A percentile compares a stretch with the other conserved stretches of the same genome.
These are phyloP conservation scores for Aspergillus latus DNA, from an alignment of 2,329 filamentous ascomycete species.

Conservation along the genomic window DNA sequence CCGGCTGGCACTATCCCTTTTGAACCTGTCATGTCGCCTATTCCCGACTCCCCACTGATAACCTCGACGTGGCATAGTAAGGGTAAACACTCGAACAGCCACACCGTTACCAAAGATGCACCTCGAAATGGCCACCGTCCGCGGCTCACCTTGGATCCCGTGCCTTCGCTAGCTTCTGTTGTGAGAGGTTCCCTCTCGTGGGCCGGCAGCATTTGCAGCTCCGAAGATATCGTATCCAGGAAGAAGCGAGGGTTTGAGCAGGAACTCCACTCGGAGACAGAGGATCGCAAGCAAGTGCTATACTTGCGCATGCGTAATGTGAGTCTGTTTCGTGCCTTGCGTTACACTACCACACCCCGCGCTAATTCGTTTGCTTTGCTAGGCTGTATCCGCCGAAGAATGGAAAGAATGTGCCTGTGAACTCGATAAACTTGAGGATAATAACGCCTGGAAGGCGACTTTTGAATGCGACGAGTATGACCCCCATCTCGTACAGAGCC, in stretches of 20 bases:
- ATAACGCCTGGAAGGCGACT: slow-evolving; percentile 77
- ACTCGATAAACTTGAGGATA: slow-evolving; percentile 75
- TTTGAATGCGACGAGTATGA: slow-evolving; percentile 70
- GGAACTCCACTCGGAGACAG: slow-evolving; percentile 47
- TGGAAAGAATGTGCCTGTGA: slow-evolving; percentile 76
- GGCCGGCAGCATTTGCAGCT: slow-evolving; percentile 35
- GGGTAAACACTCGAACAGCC: slow-evolving; percentile 18
- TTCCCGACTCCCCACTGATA: slow-evolving; percentile 33
- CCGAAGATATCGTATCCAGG: slow-evolving; percentile 55
- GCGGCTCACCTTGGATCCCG: slow-evolving; percentile 30
- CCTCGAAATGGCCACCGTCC: slow-evolving; percentile 14
- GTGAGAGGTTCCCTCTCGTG: slow-evolving; percentile 36
- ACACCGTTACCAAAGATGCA: slow-evolving; percentile 2
- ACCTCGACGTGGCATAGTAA: slow-evolving; percentile 30
- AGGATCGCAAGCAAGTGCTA: slow-evolving; percentile 63
- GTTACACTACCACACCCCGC: slow-evolving; percentile 6
- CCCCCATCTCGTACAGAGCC: slow-evolving; percentile 64
- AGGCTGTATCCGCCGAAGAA: slow-evolving; percentile 68
- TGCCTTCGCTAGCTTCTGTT: slow-evolving; percentile 36
- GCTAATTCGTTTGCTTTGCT: slow-evolving; percentile 1
- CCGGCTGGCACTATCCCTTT: slow-evolving; percentile 16
- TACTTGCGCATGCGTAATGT: slow-evolving; percentile 66
- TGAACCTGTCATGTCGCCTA: slow-evolving; percentile 32
- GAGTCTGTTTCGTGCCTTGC: slow-evolving; percentile 30
- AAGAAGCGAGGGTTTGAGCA: slow-evolving; percentile 47